Percentiles rank a stretch among this genome's conserved stretches.
These are phyloP conservation scores for Persicaria maculosa DNA, from an alignment of 148 eudicot genomes.

Conservation along the genomic window DNA sequence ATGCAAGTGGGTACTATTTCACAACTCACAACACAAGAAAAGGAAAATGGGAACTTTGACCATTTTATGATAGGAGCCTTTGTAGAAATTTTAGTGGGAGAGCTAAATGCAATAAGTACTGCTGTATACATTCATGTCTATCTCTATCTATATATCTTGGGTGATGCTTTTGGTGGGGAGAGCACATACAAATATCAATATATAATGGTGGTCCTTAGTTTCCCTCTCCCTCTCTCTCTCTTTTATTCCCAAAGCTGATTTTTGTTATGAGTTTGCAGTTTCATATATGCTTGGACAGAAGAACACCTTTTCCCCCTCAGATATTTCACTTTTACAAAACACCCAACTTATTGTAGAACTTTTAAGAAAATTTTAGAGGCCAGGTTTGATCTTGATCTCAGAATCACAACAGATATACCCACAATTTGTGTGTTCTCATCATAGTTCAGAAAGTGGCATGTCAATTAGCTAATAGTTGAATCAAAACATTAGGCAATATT, in stretches of 20 bases:
- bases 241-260: constrained; percentile 8
- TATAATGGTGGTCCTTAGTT: constrained; percentile 12
- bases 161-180: neutral
- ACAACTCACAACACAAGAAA: neutral
- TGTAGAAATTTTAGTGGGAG: neutral
- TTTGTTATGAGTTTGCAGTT: neutral
- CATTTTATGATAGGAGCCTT: neutral
- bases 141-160: neutral
- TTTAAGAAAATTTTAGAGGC: neutral
- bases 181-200: neutral
- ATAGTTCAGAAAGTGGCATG: constrained; percentile 9
- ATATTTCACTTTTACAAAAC: constrained; percentile 18
- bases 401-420: too few relatives aligned
- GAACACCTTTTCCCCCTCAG: neutral
- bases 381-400: neutral
- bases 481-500: constrained; percentile 3
- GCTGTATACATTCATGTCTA: neutral
- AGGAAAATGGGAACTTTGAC: neutral
- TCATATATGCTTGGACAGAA: constrained; percentile 11
- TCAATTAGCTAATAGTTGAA: neutral
- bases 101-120: neutral
- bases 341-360: neutral
- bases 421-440: too few relatives aligned
- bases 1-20: neutral
- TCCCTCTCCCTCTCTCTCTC: neutral